Conservation (phyloP, 805 yeast genomes). For the Suhomyces faveliae region DNA sequence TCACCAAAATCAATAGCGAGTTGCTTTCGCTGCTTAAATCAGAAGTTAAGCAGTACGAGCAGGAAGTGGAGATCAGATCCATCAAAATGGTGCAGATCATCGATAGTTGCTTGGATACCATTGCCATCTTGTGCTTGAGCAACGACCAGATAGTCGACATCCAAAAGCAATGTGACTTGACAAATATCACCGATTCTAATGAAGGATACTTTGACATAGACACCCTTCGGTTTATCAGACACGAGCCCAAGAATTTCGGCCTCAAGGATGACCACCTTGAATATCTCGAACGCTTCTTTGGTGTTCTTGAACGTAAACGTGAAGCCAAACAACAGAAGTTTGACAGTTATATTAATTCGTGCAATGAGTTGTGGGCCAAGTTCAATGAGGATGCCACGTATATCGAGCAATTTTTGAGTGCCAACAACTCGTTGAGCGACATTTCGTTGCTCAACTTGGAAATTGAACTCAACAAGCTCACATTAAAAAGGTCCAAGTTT, state of each 20-base stretch:
- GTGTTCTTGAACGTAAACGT: constrained; percentile 32
- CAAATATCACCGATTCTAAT: constrained; percentile 10
- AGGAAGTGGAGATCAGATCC: constrained; percentile 24
- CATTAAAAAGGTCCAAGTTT: constrained; percentile 57
- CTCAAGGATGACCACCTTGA: constrained; percentile 33
- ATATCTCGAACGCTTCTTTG: constrained; percentile 30
- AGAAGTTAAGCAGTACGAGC: constrained; percentile 27
- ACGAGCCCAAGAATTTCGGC: constrained; percentile 41
- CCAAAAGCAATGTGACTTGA: constrained; percentile 27
- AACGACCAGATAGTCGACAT: constrained; percentile 33
- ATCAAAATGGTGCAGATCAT: constrained; percentile 24
- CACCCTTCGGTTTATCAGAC: constrained; percentile 33
- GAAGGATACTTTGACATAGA: constrained; percentile 39
- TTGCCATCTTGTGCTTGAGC: constrained; percentile 27
- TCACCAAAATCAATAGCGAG: constrained; percentile 38
- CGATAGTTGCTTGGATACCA: constrained; percentile 23
- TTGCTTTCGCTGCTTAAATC: constrained; percentile 19
- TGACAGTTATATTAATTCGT: constrained; percentile 36
- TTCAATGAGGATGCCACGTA: constrained; percentile 47
- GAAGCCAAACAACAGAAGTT: constrained; percentile 36
- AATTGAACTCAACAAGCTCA: constrained; percentile 55
- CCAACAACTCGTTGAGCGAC: constrained; percentile 48
- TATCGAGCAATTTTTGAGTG: constrained; percentile 41
- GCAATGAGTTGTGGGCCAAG: constrained; percentile 55
- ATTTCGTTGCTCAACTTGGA: constrained; percentile 50